These are phyloP conservation scores for Tilletiopsis washingtonensis DNA, from an alignment of 1,284 basidiomycete genomes.

Conservation along the genomic window DNA sequence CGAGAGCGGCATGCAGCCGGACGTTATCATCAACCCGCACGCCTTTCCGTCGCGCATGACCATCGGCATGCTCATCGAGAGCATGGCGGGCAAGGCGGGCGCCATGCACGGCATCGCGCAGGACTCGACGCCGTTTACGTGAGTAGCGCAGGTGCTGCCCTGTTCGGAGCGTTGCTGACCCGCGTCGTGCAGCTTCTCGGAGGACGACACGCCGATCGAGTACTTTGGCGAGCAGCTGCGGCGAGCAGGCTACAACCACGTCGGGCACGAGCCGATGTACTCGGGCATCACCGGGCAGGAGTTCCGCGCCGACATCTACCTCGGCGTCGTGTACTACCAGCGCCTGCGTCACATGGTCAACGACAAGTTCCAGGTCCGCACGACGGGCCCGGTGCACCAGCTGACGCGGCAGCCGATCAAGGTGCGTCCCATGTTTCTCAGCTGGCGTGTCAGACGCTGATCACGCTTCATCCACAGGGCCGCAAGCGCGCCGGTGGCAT, in stretches of 20 bases:
- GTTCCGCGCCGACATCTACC: slow-evolving; percentile 96
- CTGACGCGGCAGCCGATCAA: slow-evolving; percentile 95
- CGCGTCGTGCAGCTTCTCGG: slow-evolving; percentile 69
- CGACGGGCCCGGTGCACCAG: slow-evolving; percentile 91
- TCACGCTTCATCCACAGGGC: too few relatives aligned
- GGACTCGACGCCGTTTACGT: slow-evolving; percentile 88
- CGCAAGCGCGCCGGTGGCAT: slow-evolving; percentile 98
- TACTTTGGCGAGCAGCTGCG: slow-evolving; percentile 95
- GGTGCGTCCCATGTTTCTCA: too few relatives aligned
- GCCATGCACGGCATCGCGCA: slow-evolving; percentile 97
- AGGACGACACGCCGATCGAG: slow-evolving; percentile 88
- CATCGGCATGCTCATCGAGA: slow-evolving; percentile 99
- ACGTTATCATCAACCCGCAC: slow-evolving; percentile 99
- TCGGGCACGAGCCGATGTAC: slow-evolving; percentile 99
- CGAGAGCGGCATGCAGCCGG: slow-evolving; percentile 97
- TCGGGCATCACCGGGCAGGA: slow-evolving; percentile 98
- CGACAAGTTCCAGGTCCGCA: slow-evolving; percentile 99
- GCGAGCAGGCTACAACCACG: slow-evolving; percentile 94
- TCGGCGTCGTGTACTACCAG: slow-evolving; percentile 98
- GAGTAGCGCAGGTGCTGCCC: too few relatives aligned
- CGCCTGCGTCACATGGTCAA: slow-evolving; percentile 98
- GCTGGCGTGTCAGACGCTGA: too few relatives aligned
- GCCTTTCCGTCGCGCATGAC: slow-evolving; percentile 99
- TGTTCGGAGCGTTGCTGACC: too few relatives aligned
- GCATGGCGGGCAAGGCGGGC: slow-evolving; percentile 95